Percentiles rank a stretch among this genome's conserved stretches.
Evolutionary conservation across 257 asterid species (phyloP).

Genomic region (Paraleonurus japonicus): DNA sequence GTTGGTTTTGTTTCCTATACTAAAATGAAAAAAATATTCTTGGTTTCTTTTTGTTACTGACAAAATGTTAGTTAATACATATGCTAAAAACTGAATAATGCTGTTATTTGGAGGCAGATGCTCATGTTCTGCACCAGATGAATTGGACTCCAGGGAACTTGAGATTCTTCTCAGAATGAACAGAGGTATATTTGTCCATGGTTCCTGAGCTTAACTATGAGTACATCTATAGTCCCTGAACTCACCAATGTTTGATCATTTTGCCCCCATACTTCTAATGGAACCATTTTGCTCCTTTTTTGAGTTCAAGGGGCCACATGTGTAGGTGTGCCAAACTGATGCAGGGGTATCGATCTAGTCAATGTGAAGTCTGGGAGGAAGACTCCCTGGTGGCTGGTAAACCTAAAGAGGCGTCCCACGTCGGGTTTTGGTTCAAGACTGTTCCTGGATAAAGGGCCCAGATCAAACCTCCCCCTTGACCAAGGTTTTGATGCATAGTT

Average conservation of each 20-base stretch:
- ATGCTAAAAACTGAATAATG: slow-evolving; percentile 16
- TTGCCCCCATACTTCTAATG: not conserved
- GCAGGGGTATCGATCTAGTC: too few species aligned
- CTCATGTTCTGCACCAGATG: slow-evolving; percentile 80
- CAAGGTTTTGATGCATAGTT: too few species aligned
- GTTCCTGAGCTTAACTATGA: not conserved
- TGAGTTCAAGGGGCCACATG: not conserved
- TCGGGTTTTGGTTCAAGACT: too few species aligned
- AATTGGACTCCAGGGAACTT: slow-evolving; percentile 60
- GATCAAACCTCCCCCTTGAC: too few species aligned
- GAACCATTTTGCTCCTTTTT: not conserved
- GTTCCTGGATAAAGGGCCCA: too few species aligned
- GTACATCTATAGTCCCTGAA: too few species aligned
- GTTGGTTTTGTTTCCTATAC: slow-evolving; percentile 30
- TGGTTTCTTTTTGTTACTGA: not conserved
- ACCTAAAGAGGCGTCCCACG: too few species aligned
- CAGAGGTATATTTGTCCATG: slow-evolving; percentile 45
- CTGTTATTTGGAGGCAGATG: slow-evolving; percentile 46
- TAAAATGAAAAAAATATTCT: not conserved
- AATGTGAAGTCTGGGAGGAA: too few species aligned
- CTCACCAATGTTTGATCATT: too few species aligned
- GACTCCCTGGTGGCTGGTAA: too few species aligned
- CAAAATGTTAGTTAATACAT: not conserved
- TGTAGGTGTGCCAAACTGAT: too few species aligned
- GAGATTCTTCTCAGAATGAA: slow-evolving; percentile 78